These are phyloP conservation scores for Spizellomyces punctatus DNA, from an alignment of 192 early-diverging fungal species.

Conservation along the genomic window DNA sequence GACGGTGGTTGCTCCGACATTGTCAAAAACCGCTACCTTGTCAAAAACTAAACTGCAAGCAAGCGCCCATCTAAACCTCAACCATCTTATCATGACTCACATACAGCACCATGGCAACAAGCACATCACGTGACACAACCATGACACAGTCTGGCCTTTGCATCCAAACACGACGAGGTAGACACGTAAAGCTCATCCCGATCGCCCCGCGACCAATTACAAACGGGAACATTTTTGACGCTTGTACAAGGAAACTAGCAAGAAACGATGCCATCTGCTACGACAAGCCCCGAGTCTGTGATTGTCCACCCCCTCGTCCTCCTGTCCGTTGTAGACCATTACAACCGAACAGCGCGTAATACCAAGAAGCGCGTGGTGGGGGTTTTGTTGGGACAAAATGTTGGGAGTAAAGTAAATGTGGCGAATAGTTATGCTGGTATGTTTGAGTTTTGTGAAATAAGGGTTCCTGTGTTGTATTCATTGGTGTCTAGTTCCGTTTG, in stretches of 20 bases:
- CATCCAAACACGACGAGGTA: background rate
- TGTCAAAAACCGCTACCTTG: background rate
- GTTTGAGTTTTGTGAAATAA: conserved; percentile 20
- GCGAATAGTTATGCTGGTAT: conserved; percentile 97
- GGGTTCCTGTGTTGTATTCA: background rate
- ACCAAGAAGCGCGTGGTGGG: conserved; percentile 97
- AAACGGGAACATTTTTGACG: too few species aligned
- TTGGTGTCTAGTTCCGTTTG: conserved; percentile 99
- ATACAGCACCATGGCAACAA: background rate
- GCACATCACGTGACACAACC: background rate
- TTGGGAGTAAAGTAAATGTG: conserved; percentile 88
- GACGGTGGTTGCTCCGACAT: background rate
- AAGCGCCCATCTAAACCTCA: background rate
- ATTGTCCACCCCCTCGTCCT: conserved; percentile 96
- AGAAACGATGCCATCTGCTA: background rate
- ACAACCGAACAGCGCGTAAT: conserved; percentile 92
- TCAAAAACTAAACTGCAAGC: background rate
- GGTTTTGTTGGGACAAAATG: conserved; percentile 89
- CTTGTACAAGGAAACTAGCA: too few species aligned
- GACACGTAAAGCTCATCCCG: background rate
- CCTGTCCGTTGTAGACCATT: conserved; percentile 98
- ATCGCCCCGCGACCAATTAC: background rate
- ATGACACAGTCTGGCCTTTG: background rate
- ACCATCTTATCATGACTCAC: background rate
- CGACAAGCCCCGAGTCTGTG: conserved; percentile 49